Base-by-base conservation (phyloP, 306 rosid genomes). In the Trifolium subterraneum region DNA sequence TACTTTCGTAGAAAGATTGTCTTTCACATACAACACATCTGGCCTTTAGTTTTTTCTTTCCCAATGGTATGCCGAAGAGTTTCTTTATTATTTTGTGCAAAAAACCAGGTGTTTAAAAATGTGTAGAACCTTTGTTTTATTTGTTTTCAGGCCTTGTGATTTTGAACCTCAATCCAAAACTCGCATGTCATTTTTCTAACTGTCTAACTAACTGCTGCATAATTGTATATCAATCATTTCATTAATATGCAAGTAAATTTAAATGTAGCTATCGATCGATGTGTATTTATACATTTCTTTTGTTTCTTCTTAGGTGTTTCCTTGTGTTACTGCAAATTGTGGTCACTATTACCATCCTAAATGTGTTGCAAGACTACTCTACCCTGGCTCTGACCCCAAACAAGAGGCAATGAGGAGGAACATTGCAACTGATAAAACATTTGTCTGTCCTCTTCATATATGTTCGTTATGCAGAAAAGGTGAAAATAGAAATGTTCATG, bases 361-460 rank as follows among this genome's bases (percentile, higher is more conserved):
- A 44, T 90, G 96, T 61, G 89, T 86, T 64, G 83, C 87, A 65
- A 81, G 74, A 64, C 86, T 86, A 60, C 80, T 84, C 60, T 61
- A 35, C 75, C 76, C 74, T 61, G 81, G 63, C 60, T 38, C 36
- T 69, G 71, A 35, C 76, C 22, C 42, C 29, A 54, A 71, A 71
- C 82, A 72, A 68, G 80, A 68, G 58, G 80, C 77, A 56, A 81
- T 77, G 54, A 73, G 52, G 56, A 71, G 75, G 45, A 79, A 47
- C 58, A 72, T 90, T 74, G 76, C 72, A 48, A 80, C 70, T 25
- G 87, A 87, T 42, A 85, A 84, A 70, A 15, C 90, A 52, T 88
- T 86, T 78, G 69, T 85, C 18, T 90, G 96, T 78, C 96, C 92
- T 67, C 85, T 78, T 72, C 92, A 90, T 73, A 82, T 60, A 68